phyloP scores from a whole-genome alignment of 2,329 filamentous ascomycete genomes.

The Dissoconium aciculare region DNA sequence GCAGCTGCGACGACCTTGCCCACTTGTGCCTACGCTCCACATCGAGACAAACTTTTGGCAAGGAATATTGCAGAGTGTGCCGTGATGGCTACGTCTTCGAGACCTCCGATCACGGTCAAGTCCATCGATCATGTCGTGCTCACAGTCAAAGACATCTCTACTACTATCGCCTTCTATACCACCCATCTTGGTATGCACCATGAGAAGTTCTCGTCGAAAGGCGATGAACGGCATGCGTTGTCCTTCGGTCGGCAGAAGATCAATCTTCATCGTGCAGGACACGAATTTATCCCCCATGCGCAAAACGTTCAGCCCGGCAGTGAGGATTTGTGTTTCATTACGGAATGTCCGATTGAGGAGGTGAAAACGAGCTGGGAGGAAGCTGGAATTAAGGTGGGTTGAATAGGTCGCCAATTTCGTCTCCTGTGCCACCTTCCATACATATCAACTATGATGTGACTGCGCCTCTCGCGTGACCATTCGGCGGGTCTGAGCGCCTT shows the following conservation, averaged over 20 bases:
- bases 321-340: slow-evolving; percentile 46
- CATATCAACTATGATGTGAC: too few relatives aligned
- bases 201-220: slow-evolving; percentile 34
- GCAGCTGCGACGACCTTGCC: too few relatives aligned
- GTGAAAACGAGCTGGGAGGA: slow-evolving; percentile 31
- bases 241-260: slow-evolving; percentile 46
- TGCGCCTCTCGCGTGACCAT: too few relatives aligned
- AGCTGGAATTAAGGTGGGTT: slow-evolving; percentile 32
- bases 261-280: slow-evolving; percentile 44
- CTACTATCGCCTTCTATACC: slow-evolving; percentile 41
- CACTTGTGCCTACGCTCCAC: too few relatives aligned
- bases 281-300: slow-evolving; percentile 47
- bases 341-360: slow-evolving; percentile 35
- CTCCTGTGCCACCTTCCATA: too few relatives aligned
- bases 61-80: too few relatives aligned
- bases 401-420: too few relatives aligned
- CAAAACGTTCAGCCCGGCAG: slow-evolving; percentile 39
- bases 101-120: slow-evolving; percentile 20
- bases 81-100: too few relatives aligned
- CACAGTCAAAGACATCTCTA: slow-evolving; percentile 38
- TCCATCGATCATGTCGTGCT: slow-evolving; percentile 48
- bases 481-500: too few relatives aligned
- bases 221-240: slow-evolving; percentile 32
- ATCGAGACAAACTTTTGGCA: too few relatives aligned
- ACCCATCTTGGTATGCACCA: slow-evolving; percentile 42